Conservation (phyloP, 768 basidiomycete species). For the Kwoniella heveanensis region DNA sequence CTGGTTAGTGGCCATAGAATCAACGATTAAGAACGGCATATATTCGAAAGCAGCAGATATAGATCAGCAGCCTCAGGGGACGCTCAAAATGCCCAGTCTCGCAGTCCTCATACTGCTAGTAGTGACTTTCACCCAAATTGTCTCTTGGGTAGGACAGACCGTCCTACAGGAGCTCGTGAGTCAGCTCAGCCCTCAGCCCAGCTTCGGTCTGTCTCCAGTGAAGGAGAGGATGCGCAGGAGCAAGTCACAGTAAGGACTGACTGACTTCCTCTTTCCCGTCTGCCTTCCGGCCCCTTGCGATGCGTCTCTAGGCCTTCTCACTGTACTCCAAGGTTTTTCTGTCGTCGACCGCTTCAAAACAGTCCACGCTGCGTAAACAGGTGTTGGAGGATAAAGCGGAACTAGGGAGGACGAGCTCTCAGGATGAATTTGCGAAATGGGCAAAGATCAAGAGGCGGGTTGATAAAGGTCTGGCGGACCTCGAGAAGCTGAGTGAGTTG, state of each 20-base stretch:
- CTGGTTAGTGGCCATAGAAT: too few species aligned
- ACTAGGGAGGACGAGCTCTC: constrained; percentile 83
- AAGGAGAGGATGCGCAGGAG: too few species aligned
- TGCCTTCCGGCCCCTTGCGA: too few species aligned
- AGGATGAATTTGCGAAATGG: constrained; percentile 99
- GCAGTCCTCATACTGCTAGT: constrained; percentile 78
- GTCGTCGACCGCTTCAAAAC: constrained; percentile 62
- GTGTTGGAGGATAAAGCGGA: constrained; percentile 80
- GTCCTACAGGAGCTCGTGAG: constrained; percentile 79
- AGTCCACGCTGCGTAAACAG: constrained; percentile 74
- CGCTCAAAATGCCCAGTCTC: constrained; percentile 57
- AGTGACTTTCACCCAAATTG: constrained; percentile 77
- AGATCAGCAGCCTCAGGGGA: too few species aligned
- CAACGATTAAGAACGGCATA: too few species aligned
- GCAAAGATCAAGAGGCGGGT: constrained; percentile 85
- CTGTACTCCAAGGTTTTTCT: constrained; percentile 71
- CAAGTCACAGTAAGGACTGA: too few species aligned
- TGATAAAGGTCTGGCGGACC: constrained; percentile 85
- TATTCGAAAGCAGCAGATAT: too few species aligned
- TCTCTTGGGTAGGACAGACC: constrained; percentile 84
- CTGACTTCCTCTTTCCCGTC: too few species aligned
- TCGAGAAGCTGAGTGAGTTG: constrained; percentile 81
- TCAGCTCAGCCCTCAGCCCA: constrained; percentile 25
- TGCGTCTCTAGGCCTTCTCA: constrained; percentile 69
- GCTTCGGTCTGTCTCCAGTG: too few species aligned